Evolutionary conservation across 148 eudicot species (phyloP), one percentile per base, ranked within the genome.

Genomic region (Heliosperma pusillum): DNA sequence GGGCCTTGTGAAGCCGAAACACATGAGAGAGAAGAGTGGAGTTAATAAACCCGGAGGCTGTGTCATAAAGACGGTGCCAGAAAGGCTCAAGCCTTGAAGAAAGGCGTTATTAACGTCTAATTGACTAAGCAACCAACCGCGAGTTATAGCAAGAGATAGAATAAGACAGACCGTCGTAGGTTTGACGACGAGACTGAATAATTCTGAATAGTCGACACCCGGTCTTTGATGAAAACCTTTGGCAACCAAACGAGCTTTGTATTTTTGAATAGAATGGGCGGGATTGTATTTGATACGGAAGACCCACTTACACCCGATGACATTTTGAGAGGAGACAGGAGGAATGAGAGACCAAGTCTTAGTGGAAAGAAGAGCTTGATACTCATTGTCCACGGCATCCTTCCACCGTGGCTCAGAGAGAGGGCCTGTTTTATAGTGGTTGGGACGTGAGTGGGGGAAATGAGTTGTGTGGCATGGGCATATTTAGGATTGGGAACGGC

Each of bases 291-390:
- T 57, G 61, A 57, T 57, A 4, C 36, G 57, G 21, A 55, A 72
- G 17, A 72, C 65, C 65, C 75, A 55, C 29, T 58, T 72, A 30
- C 64, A 55, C 1, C 44, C 65, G 29, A 72, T 0, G 19, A 72
- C 10, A 33, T 72, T 57, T n/a, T n/a, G n/a, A 19, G 44, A 25
- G 12, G 65, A 24, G 12, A 0, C 1, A 15, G 45, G 45, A 5
- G 45, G 45, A 10, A 42, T 10, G 9, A 42, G 45, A 10, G 45
- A 5, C 45, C 45, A 42, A 5, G 45, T 42, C 9, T 42, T 42
- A 42, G 5, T 42, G 9, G 1, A 5, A 5, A 5, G 45, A 5
- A 42, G 9, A 10, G 45, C 45, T 0, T 7, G 5, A 10, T 0
- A 42, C 9, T 42, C 45, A 5, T 42, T 10, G 8, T 42, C 9